phyloP scores from a whole-genome alignment of 805 yeast species.

The Debaryomyces castellii region DNA sequence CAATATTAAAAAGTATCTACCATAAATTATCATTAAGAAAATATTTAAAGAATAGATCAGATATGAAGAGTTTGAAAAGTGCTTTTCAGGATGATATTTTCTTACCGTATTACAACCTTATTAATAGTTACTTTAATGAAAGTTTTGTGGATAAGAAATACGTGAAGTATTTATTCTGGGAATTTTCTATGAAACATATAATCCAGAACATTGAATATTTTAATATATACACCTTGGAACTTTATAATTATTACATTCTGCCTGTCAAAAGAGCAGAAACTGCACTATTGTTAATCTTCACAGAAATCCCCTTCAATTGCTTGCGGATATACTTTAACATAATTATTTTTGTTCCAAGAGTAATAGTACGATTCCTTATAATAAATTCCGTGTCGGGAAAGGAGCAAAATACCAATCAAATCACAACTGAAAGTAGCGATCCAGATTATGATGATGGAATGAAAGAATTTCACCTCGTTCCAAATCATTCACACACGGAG shows the following conservation, averaged over 20 bases:
- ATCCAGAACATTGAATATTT: constrained; percentile 7
- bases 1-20: not conserved
- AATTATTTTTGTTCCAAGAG: constrained; percentile 18
- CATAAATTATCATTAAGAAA: not conserved
- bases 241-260: constrained; percentile 3
- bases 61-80: not conserved
- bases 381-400: constrained; percentile 12
- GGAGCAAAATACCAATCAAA: no score
- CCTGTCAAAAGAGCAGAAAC: constrained; percentile 9
- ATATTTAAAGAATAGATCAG: not conserved
- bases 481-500: not conserved
- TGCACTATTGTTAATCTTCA: constrained; percentile 6
- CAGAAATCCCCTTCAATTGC: constrained; percentile 17
- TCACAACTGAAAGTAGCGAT: no score
- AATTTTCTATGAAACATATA: constrained; percentile 9
- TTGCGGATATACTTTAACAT: constrained; percentile 12
- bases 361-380: constrained; percentile 15
- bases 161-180: constrained; percentile 12
- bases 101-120: no score
- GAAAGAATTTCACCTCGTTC: constrained; percentile 12
- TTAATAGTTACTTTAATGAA: no score
- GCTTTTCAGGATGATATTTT: no score
- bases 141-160: not conserved
- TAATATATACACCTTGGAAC: constrained; percentile 1
- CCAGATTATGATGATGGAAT: constrained; percentile 4